Conservation (phyloP, 1,139 yeast genomes). For the Geotrichum klebahnii region DNA sequence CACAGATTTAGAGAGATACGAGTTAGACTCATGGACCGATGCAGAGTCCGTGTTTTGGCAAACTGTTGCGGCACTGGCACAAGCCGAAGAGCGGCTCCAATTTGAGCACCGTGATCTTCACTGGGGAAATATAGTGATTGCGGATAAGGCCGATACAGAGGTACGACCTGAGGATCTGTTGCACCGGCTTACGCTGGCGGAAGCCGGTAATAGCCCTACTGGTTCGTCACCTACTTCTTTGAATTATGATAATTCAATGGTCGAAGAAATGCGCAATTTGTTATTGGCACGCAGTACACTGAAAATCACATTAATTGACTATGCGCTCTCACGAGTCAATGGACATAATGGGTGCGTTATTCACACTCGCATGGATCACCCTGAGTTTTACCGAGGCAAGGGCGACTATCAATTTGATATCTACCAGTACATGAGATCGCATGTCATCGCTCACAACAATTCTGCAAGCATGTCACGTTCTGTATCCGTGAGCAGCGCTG, state of each 20-base stretch:
- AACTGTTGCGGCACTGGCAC: conserved; percentile 46
- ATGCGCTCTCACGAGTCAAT: conserved; percentile 50
- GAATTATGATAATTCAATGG: not conserved
- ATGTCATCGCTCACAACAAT: conserved; percentile 23
- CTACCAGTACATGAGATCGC: conserved; percentile 46
- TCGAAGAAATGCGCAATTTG: conserved; percentile 18
- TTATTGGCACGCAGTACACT: conserved; percentile 23
- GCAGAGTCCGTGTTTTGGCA: conserved; percentile 53
- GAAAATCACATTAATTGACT: conserved; percentile 54
- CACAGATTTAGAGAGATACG: conserved; percentile 45
- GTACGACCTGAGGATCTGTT: conserved; percentile 23
- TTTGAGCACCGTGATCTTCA: conserved; percentile 69
- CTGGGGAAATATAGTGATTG: conserved; percentile 53
- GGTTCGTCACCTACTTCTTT: not conserved
- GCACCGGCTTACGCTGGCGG: conserved; percentile 12
- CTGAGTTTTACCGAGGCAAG: conserved; percentile 49
- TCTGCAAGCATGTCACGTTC: not conserved
- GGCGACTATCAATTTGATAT: conserved; percentile 54
- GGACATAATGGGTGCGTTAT: conserved; percentile 28
- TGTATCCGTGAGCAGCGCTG: conserved; percentile 4
- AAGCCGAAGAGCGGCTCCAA: conserved; percentile 48
- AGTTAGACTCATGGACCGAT: conserved; percentile 49
- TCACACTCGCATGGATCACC: conserved; percentile 45
- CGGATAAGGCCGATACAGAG: conserved; percentile 21
- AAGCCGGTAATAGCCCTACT: not conserved